A percentile compares a stretch with the other conserved stretches of the same genome.
Conservation (phyloP, 495 filamentous ascomycete species). For the Aspergillus mulundensis region DNA sequence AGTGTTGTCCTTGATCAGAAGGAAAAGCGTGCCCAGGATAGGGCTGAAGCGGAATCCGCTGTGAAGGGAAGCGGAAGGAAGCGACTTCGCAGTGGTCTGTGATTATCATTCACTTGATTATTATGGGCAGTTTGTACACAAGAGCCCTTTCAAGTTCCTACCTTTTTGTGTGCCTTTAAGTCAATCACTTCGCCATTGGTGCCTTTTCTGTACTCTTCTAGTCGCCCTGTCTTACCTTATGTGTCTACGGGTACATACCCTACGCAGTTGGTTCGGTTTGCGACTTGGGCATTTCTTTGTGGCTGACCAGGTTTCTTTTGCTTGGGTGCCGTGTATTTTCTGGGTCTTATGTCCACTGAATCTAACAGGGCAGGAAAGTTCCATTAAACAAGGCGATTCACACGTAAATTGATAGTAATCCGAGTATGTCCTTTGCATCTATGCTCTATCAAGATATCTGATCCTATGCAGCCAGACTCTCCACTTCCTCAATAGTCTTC, state of each 20-base stretch:
- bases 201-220: neutral
- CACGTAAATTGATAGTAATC: neutral
- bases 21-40: slow-evolving; percentile 47
- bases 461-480: slow-evolving; percentile 35
- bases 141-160: neutral
- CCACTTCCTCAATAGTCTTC: slow-evolving; percentile 70
- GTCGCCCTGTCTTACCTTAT: neutral
- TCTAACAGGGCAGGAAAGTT: neutral
- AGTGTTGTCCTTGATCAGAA: slow-evolving; percentile 61
- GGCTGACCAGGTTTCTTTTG: neutral
- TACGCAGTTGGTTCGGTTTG: neutral
- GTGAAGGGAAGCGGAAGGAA: slow-evolving; percentile 32
- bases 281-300: neutral
- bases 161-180: neutral
- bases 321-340: neutral
- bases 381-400: neutral
- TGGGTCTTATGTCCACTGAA: neutral
- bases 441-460: neutral
- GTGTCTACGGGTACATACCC: neutral
- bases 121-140: too few species aligned
- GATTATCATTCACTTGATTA: slow-evolving; percentile 3
- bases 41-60: slow-evolving; percentile 25
- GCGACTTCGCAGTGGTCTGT: slow-evolving; percentile 29
- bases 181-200: neutral
- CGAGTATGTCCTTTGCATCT: neutral